Evolutionary conservation across 2,329 filamentous ascomycete species (phyloP), one percentile per base, ranked within the genome.

Genomic region (Ophiostoma quercus): DNA sequence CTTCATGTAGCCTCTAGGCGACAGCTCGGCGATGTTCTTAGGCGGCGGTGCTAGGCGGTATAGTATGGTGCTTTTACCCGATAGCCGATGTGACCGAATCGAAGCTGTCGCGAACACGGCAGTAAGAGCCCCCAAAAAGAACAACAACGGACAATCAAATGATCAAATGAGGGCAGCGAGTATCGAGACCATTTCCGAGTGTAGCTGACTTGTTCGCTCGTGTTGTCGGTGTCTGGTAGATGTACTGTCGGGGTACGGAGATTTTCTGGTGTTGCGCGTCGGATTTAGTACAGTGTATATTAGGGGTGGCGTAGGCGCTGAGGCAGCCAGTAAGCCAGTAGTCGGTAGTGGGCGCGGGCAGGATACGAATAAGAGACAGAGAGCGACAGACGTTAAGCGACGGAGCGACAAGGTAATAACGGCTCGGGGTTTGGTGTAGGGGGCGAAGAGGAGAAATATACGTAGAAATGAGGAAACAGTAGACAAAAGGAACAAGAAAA

Each of bases 281-380:
- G 69, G 67, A 60, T 29, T 68, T 70, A 68, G 68, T 65, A 57
- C 19, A 34, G 34, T 8, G 39, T 41, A 41, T 41, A 39, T 9
- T 12, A 19, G 66, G 66, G 51, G 51, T 16, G 51, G 51, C 51
- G 51, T 57, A 57, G 51, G 69, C 65, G 65, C 65, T 67, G 63
- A 37, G 34, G 34, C 34, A 43, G 34, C 51, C 51, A 12, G 57
- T 62, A 29, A 22, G 57, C 22, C 12, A 60, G 54, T 34, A 34
- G 12, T 62, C 8, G 25, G 25, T 34, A 62, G 29, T 34, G 29
- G 54, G 54, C 22, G 54, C 4, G 12, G 22, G 54, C 5, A 11
- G 57, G 34, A 32, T 32, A 34, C 29, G 12, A 62, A 32, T 34
- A 37, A 60, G 51, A 57, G 11, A 25, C 16, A 19, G 47, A 41